These are phyloP conservation scores for Globisporangium echinulatum DNA, from an alignment of 352 stramenopile genomes.

Conservation along the genomic window DNA sequence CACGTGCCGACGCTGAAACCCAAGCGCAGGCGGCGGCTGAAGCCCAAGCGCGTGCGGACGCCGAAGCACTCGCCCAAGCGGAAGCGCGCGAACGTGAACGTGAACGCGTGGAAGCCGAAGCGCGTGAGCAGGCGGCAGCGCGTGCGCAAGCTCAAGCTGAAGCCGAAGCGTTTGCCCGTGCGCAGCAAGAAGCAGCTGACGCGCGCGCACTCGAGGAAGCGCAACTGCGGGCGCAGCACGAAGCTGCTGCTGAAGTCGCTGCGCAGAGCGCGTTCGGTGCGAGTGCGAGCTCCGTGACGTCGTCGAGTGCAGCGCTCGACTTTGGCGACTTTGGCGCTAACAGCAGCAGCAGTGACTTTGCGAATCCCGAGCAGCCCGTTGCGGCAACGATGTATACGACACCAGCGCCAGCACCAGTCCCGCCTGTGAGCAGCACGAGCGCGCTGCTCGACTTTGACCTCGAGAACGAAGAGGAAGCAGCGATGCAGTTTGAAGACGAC, in stretches of 20 bases:
- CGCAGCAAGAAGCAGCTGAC: constrained; percentile 22
- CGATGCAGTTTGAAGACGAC: constrained; percentile 74
- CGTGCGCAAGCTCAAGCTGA: constrained; percentile 17
- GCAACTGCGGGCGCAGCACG: constrained; percentile 15
- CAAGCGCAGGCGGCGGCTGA: constrained; percentile 24
- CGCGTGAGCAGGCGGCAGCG: too few species aligned
- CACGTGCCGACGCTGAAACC: constrained; percentile 12
- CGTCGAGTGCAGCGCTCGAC: constrained; percentile 1
- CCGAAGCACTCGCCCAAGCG: constrained; percentile 12
- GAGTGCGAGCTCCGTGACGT: constrained; percentile 11
- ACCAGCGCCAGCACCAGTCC: constrained; percentile 11
- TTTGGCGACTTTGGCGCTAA: constrained; percentile 22
- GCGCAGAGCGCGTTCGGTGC: too few species aligned
- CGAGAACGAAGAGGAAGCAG: constrained; percentile 53
- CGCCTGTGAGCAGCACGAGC: constrained; percentile 12
- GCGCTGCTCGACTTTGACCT: constrained; percentile 58
- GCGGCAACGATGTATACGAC: constrained; percentile 22
- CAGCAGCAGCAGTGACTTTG: too few species aligned
- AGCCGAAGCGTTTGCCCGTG: constrained; percentile 13
- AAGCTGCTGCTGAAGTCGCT: constrained; percentile 11
- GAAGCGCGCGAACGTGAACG: too few species aligned
- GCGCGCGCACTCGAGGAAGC: constrained; percentile 25
- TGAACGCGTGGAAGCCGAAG: constrained; percentile 11
- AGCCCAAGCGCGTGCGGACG: constrained; percentile 14
- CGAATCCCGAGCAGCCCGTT: constrained; percentile 5